These are phyloP conservation scores for Aphanomyces astaci DNA, from an alignment of 352 stramenopile genomes.

Conservation along the genomic window DNA sequence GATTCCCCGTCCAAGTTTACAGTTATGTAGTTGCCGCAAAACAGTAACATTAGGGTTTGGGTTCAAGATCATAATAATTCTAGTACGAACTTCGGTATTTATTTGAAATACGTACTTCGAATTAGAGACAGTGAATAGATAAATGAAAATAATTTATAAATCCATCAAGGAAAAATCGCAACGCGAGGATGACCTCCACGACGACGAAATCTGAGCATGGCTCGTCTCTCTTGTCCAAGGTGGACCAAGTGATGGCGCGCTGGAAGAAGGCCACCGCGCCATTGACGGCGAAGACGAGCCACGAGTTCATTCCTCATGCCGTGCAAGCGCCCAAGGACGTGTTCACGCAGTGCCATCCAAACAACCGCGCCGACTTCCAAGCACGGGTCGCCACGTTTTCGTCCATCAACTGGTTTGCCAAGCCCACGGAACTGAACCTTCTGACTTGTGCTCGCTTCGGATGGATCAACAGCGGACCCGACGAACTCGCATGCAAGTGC, in stretches of 20 bases:
- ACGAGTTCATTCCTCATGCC: not conserved
- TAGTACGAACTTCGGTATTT: not conserved
- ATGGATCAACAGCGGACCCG: constrained; percentile 18
- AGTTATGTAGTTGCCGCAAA: too few relatives aligned
- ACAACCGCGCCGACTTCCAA: constrained; percentile 19
- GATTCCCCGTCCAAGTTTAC: too few relatives aligned
- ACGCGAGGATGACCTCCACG: not conserved
- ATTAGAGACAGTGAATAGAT: not conserved
- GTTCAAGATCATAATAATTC: not conserved
- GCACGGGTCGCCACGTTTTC: constrained; percentile 2
- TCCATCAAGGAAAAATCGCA: too few relatives aligned
- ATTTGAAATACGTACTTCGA: too few relatives aligned
- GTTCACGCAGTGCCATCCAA: constrained; percentile 5
- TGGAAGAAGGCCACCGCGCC: constrained; percentile 22
- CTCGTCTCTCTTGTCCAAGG: not conserved
- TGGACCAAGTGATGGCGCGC: constrained; percentile 12
- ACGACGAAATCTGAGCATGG: not conserved
- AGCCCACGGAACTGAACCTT: constrained; percentile 10
- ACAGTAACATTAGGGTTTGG: too few relatives aligned
- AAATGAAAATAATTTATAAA: not conserved
- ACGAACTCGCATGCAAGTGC: constrained; percentile 14
- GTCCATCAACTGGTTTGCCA: constrained; percentile 22
- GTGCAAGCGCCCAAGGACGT: not conserved
- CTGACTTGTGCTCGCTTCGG: constrained; percentile 15
- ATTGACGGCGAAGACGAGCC: not conserved